phyloP scores from a whole-genome alignment of 768 basidiomycete species.

The Mycena maculata region DNA sequence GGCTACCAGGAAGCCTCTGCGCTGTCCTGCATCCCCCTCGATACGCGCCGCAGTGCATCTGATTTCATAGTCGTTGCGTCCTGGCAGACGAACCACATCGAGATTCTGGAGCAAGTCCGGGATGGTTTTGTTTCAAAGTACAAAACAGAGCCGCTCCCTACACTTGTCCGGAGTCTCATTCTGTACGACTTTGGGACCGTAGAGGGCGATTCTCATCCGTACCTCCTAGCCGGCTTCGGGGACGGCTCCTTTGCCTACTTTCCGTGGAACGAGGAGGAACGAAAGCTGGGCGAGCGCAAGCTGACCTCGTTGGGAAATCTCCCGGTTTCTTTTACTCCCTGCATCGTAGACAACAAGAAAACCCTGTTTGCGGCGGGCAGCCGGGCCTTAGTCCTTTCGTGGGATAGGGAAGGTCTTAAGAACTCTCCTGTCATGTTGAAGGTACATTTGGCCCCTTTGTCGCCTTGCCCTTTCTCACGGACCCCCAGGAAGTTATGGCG shows the following conservation, averaged over 20 bases:
- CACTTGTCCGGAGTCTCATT: constrained; percentile 59
- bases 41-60: constrained; percentile 59
- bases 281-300: constrained; percentile 60
- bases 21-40: constrained; percentile 71
- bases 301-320: constrained; percentile 71
- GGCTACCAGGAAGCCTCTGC: constrained; percentile 69
- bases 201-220: constrained; percentile 55
- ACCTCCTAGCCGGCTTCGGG: constrained; percentile 78
- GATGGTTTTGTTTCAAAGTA: constrained; percentile 45
- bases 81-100: constrained; percentile 77
- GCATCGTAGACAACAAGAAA: constrained; percentile 62
- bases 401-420: constrained; percentile 71
- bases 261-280: constrained; percentile 56
- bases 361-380: constrained; percentile 80
- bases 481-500: constrained; percentile 62
- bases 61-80: constrained; percentile 72
- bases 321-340: constrained; percentile 72
- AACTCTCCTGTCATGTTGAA: constrained; percentile 81
- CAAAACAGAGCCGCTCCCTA: constrained; percentile 51
- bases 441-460: constrained; percentile 43
- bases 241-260: constrained; percentile 79
- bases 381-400: constrained; percentile 75
- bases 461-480: background rate
- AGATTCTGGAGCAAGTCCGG: constrained; percentile 56
- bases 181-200: constrained; percentile 69